Percentiles rank a stretch among this genome's conserved stretches.
These are phyloP conservation scores for Colletotrichum sp. DNA, from an alignment of 2,329 filamentous ascomycete genomes.

Conservation along the genomic window DNA sequence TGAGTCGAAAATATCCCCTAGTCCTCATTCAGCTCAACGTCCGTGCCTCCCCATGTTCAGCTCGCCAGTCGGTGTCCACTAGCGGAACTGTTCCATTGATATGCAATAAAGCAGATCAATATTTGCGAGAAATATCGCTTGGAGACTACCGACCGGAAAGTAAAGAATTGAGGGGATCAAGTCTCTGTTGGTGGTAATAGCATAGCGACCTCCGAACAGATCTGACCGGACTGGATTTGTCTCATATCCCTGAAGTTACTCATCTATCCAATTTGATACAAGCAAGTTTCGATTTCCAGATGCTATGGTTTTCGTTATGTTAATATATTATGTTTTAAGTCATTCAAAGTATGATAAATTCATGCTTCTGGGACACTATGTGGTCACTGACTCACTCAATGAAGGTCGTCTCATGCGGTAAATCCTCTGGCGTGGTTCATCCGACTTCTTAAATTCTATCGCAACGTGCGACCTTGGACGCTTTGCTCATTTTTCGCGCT, in stretches of 20 bases:
- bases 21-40: background rate
- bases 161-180: background rate
- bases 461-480: background rate
- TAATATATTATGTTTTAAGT: background rate
- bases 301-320: background rate
- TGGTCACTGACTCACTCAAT: background rate
- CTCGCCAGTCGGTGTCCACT: background rate
- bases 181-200: background rate
- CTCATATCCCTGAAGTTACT: background rate
- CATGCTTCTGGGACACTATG: background rate
- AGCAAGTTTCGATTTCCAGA: background rate
- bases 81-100: background rate
- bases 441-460: background rate
- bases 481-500: background rate
- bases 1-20: background rate
- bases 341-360: background rate
- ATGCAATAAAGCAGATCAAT: background rate
- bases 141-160: background rate
- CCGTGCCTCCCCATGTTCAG: background rate
- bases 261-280: background rate
- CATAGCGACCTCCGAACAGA: background rate
- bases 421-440: background rate
- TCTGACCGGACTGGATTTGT: background rate
- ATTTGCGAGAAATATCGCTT: background rate
- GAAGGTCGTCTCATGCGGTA: background rate